Evolutionary conservation across 352 stramenopile genomes (phyloP), one percentile per base, ranked within the genome.

Genomic region (Phytopythium chamaehyphon): DNA sequence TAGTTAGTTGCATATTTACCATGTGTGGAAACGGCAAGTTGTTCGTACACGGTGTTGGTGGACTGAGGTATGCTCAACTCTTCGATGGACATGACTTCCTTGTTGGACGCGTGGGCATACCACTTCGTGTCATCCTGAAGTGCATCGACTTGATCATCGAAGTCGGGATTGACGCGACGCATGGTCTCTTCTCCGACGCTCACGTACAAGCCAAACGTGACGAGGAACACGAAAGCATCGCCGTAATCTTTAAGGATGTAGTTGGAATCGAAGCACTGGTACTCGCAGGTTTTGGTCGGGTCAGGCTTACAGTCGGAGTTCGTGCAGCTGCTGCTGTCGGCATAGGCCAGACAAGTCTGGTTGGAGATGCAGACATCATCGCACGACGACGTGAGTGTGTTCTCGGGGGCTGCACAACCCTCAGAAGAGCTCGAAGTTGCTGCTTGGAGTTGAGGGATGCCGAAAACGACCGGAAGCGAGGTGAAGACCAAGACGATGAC

Each of bases 191-290:
- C 60, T 38, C 62, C 35, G 16, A 43, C 51, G n/a, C 61, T 73
- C 51, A 54, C 44, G 40, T 61, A 70, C 2, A 47, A 55, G 12
- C 61, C 64, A 24, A 70, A 73, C 0, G 53, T 40, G 26, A 73
- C 53, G 11, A 70, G 42, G 19, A 73, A 59, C 22, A 46, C 33
- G 53, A 61, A 66, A 28, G 57, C 54, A 21, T 50, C 57, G 19
- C 55, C 56, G 40, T 3, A 11, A 14, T 37, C 24, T 7, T 23
- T 16, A 23, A 24, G 10, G 2, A 26, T 37, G 43, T 23, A 16
- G 23, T 22, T 15, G 4, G 24, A n/a, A 1, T 18, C 1, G 31
- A 61, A 66, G 47, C 58, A 66, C 47, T 57, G 40, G 42, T 61
- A 66, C 16, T 37, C 52, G 44, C 58, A 66, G 2, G 51, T 35